Evolutionary conservation across 176 grass and related monocot species (phyloP).

Genomic region (bread wheat (Triticum aestivum)): IWGSC_CS_RefSeq_v2.1 NC_057801.1:500592332-500592831

Average conservation of each 20-base stretch:
- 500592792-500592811: conserved; percentile 5
- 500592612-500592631: not conserved
- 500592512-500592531: conserved; percentile 7
- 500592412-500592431: too few species aligned
- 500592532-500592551: not conserved
- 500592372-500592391: too few species aligned
- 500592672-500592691: not conserved
- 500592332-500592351: not conserved
- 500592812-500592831: not conserved
- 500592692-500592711: not conserved
- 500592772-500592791: not conserved
- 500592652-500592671: not conserved
- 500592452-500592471: too few species aligned
- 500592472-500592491: not conserved
- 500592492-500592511: not conserved
- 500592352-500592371: too few species aligned
- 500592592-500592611: not conserved
- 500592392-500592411: too few species aligned
- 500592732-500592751: conserved; percentile 8
- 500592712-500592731: conserved; percentile 15
- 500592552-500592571: not conserved
- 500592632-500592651: not conserved
- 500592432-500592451: too few species aligned
- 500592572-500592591: not conserved
- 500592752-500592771: not conserved